Base-by-base conservation (phyloP, 768 basidiomycete genomes). In the Pulveroboletus sp. region DNA sequence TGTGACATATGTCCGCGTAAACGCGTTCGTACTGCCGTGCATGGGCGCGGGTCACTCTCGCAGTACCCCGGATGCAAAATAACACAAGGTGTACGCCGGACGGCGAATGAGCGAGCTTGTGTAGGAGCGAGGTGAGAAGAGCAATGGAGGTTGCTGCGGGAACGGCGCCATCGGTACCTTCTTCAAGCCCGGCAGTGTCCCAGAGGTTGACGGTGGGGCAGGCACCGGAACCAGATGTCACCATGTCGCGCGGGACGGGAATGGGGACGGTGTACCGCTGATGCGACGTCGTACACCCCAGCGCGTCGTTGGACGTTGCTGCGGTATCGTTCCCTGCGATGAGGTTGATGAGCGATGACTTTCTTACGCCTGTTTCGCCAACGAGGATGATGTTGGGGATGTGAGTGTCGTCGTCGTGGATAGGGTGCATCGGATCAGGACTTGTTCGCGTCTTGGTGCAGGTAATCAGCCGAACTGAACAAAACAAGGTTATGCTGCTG, bases 131-230 rank as follows among this genome's bases (percentile, higher is more conserved):
- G 3, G 29, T 33, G 36, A 51, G 47, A 16, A 27, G 20, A 4
- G 19, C 23, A 2, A 13, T 16, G 17, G 41, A 32, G 11, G 25
- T 27, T 16, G 16, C 16, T 5, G 46, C 41, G 19, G 40, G 41
- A 11, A 33, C 37, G 13, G 47, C 31, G 9, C 47, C 47, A 2
- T 21, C 21, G 3, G 36, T 39, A 9, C 51, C 37, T 38, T 52
- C 51, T 31, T 39, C 32, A 11, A 51, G 21, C 12, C 51, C 51
- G 5, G 37, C 37, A 2, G 47, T 49, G 25, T 49, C 51, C 41
- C 37, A 52, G 13, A 52, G 25, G 31, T 23, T 21, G 5, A 43
- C 32, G 3, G 16, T 41, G n/a, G 17, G 5, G 25, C 25, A 5
- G 25, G 25, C 25, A 27, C 25, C 25, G 5, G 25, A 27, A 27